A percentile compares a stretch with the other conserved stretches of the same genome.
These are phyloP conservation scores for Citrus mangshanensis DNA, from an alignment of 345 rosid genomes.

Conservation along the genomic window DNA sequence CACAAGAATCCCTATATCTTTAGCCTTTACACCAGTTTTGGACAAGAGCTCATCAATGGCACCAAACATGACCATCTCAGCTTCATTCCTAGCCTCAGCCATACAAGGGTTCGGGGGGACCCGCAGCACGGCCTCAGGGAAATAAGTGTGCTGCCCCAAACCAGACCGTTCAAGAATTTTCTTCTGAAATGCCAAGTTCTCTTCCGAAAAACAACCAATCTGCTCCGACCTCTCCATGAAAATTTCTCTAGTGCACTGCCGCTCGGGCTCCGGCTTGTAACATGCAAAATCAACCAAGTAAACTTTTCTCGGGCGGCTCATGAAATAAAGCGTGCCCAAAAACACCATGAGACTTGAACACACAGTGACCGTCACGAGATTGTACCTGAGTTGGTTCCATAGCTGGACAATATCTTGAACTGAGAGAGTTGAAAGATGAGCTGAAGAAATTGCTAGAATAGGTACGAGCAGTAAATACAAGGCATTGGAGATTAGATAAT, in stretches of 20 bases:
- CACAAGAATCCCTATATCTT: constrained; percentile 58
- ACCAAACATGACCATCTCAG: constrained; percentile 62
- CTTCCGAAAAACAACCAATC: constrained; percentile 48
- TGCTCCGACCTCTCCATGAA: constrained; percentile 41
- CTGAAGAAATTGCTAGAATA: constrained; percentile 34
- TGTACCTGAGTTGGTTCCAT: constrained; percentile 56
- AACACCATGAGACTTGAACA: constrained; percentile 44
- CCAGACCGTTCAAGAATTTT: constrained; percentile 85
- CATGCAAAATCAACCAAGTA: constrained; percentile 73
- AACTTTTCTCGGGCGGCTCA: constrained; percentile 60
- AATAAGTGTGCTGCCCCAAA: constrained; percentile 69
- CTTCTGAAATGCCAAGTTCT: constrained; percentile 69
- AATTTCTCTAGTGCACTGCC: constrained; percentile 39
- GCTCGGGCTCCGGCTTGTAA: constrained; percentile 44
- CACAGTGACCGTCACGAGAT: constrained; percentile 40
- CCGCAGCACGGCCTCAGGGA: constrained; percentile 64
- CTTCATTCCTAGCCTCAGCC: constrained; percentile 67
- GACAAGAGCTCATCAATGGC: constrained; percentile 57
- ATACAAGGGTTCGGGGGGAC: constrained; percentile 52
- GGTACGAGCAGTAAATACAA: constrained; percentile 53
- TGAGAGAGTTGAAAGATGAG: constrained; percentile 48
- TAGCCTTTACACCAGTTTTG: constrained; percentile 58
- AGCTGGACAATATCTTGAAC: constrained; percentile 38
- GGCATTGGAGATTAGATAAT: constrained; percentile 65
- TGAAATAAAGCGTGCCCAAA: constrained; percentile 56